Conservation (phyloP, 108 stramenopile species). For the Parietichytrium sp. region DNA sequence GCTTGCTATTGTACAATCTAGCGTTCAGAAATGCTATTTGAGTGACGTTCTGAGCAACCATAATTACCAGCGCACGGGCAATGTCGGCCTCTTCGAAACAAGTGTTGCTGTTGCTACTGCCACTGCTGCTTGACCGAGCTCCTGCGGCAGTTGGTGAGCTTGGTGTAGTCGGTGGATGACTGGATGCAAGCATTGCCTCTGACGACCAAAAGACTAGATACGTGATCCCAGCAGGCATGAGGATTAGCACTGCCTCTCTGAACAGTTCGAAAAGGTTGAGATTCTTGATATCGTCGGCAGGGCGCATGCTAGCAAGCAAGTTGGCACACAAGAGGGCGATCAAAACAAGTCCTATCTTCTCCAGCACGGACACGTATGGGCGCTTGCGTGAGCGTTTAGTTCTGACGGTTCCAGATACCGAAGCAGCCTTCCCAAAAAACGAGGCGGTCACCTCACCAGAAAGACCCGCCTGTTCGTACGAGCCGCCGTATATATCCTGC, state of each 20-base stretch:
- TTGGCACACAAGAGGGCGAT: background rate
- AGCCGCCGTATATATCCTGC: conserved; percentile 95
- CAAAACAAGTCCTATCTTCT: background rate
- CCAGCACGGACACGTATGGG: background rate
- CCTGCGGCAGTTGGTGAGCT: conserved; percentile 43
- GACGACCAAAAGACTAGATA: conserved; percentile 21
- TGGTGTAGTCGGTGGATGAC: background rate
- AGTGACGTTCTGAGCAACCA: conserved; percentile 98
- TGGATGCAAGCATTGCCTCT: background rate
- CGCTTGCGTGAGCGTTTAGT: conserved; percentile 30
- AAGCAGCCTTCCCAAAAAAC: conserved; percentile 94
- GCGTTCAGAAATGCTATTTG: conserved; percentile 94
- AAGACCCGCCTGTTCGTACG: conserved; percentile 84
- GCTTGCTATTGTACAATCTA: conserved; percentile 71
- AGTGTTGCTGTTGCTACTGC: too few species aligned
- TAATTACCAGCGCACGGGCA: conserved; percentile 85
- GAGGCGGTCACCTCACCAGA: conserved; percentile 83
- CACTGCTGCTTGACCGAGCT: too few species aligned
- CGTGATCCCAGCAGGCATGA: background rate
- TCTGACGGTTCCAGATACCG: conserved; percentile 57
- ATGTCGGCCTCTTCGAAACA: conserved; percentile 85
- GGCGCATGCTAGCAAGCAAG: background rate
- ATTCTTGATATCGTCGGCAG: too few species aligned
- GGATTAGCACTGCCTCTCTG: background rate
- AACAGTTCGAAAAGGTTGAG: too few species aligned